These are phyloP conservation scores for Pochonia chlamydosporia DNA, from an alignment of 2,329 filamentous ascomycete genomes.

Conservation along the genomic window DNA sequence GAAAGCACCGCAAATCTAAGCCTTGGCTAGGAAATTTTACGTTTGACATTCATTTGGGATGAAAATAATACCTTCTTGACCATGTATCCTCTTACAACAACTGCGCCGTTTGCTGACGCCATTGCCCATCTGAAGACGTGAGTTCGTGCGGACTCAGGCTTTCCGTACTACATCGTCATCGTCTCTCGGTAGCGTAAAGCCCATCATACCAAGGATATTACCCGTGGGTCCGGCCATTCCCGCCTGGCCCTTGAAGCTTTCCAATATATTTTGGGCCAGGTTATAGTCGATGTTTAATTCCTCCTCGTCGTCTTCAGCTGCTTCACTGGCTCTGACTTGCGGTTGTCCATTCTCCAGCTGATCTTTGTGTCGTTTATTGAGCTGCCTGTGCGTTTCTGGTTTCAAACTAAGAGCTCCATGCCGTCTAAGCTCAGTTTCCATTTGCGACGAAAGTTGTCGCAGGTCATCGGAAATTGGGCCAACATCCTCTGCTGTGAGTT, in stretches of 20 bases:
- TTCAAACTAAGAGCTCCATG: conserved; percentile 35
- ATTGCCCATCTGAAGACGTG: no score
- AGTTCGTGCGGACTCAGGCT: no score
- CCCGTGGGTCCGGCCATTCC: conserved; percentile 81
- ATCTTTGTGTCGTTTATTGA: neutral
- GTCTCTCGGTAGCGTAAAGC: conserved; percentile 73
- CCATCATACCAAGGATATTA: conserved; percentile 84
- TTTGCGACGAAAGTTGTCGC: conserved; percentile 56
- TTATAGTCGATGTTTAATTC: conserved; percentile 79
- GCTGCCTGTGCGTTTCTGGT: conserved; percentile 22
- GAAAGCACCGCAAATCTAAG: no score
- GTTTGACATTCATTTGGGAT: no score
- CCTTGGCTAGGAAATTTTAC: no score
- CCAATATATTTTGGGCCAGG: conserved; percentile 81
- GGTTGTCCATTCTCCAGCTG: conserved; percentile 7
- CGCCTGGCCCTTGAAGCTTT: conserved; percentile 86
- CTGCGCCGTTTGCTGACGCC: no score
- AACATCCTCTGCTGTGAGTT: no score
- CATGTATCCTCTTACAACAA: no score
- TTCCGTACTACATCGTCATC: no score
- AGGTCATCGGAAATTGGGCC: conserved; percentile 34
- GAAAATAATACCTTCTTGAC: no score
- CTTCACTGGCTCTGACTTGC: conserved; percentile 18
- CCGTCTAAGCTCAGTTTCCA: conserved; percentile 60
- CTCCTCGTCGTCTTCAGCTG: conserved; percentile 46